Percentiles rank a stretch among this genome's conserved stretches.
These are phyloP conservation scores for Passalora sequoiae DNA, from an alignment of 2,329 filamentous ascomycete species.

Conservation along the genomic window DNA sequence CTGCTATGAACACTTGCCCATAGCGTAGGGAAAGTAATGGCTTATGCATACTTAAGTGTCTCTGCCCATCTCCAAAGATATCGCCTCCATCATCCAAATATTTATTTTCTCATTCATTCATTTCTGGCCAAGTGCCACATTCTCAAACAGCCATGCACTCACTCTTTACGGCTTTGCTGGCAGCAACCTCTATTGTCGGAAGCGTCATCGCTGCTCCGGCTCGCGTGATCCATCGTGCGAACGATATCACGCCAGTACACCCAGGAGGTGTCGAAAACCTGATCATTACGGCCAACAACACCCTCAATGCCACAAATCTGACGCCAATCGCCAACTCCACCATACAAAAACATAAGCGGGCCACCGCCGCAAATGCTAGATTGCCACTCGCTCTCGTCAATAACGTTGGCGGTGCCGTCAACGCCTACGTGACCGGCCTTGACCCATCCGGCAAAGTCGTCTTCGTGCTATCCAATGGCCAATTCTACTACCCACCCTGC, in stretches of 20 bases:
- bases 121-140: not conserved
- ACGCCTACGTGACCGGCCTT: constrained; percentile 44
- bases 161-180: constrained; percentile 1
- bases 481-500: constrained; percentile 38
- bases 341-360: not conserved
- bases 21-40: not conserved
- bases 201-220: not conserved
- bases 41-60: too few relatives aligned
- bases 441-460: constrained; percentile 39
- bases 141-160: constrained; percentile 1
- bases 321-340: constrained; percentile 1
- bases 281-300: constrained; percentile 26
- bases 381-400: constrained; percentile 37
- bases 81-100: not conserved
- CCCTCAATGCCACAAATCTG: constrained; percentile 24
- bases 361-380: not conserved
- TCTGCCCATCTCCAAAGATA: too few relatives aligned
- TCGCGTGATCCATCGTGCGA: not conserved
- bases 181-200: not conserved
- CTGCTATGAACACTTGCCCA: not conserved
- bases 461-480: constrained; percentile 39
- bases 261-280: constrained; percentile 23
- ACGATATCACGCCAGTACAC: constrained; percentile 1
- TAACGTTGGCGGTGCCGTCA: constrained; percentile 38
- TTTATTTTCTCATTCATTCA: not conserved